These are phyloP conservation scores for Fusarium beomiforme DNA, from an alignment of 2,329 filamentous ascomycete species.

Conservation along the genomic window DNA sequence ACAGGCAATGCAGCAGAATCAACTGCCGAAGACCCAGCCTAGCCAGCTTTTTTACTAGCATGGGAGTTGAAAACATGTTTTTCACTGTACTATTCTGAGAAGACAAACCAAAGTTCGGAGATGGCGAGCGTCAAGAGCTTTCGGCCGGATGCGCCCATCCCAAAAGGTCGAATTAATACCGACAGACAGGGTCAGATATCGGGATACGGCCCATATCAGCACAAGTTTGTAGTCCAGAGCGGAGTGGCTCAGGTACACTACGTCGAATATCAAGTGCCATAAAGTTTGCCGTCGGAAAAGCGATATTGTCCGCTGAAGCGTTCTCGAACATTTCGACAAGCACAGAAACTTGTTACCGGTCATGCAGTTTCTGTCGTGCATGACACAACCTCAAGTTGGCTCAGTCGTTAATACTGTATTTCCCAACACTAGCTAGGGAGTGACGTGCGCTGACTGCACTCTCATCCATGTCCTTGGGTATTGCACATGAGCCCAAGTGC, in stretches of 20 bases:
- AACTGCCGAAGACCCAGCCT: conserved; percentile 20
- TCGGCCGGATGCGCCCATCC: conserved; percentile 25
- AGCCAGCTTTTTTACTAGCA: not conserved
- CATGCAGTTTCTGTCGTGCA: conserved; percentile 30
- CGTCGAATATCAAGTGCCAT: conserved; percentile 3
- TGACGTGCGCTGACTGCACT: conserved; percentile 8
- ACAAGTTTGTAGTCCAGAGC: conserved; percentile 12
- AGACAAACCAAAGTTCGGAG: conserved; percentile 7
- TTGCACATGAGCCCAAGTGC: conserved; percentile 1
- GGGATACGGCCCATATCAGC: conserved; percentile 19
- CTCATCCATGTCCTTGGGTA: conserved; percentile 18
- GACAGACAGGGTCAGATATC: conserved; percentile 3
- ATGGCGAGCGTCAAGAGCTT: not conserved
- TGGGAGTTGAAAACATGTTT: not conserved
- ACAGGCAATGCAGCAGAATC: conserved; percentile 1
- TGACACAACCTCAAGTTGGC: not conserved
- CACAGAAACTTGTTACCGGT: conserved; percentile 30
- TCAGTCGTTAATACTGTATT: not conserved
- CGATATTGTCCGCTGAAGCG: conserved; percentile 20
- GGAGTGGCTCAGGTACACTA: conserved; percentile 23
- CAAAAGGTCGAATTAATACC: conserved; percentile 11
- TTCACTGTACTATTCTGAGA: conserved; percentile 2
- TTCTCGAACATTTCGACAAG: conserved; percentile 33
- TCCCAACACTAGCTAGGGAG: conserved; percentile 5
- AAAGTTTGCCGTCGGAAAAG: conserved; percentile 14